phyloP scores from a whole-genome alignment of 73 alveolate genomes.

The Paramecium bursaria region DNA sequence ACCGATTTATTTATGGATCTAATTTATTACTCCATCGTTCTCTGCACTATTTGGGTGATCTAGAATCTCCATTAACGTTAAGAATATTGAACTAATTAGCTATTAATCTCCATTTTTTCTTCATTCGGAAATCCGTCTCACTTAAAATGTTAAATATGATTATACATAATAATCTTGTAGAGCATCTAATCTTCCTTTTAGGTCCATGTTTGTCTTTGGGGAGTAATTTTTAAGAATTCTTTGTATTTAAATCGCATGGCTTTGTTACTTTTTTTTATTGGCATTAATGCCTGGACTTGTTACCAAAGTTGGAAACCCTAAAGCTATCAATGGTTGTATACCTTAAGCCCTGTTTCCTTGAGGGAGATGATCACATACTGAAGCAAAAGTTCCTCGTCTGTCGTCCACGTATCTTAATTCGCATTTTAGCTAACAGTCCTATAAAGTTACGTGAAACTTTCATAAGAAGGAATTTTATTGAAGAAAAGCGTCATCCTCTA shows the following conservation, averaged over 20 bases:
- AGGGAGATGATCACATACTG: background rate
- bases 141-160: too few relatives aligned
- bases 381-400: background rate
- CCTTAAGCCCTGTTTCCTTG: slow-evolving; percentile 12
- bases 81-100: slow-evolving; percentile 2
- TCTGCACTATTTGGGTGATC: slow-evolving; percentile 47
- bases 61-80: background rate
- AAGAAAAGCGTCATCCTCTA: too few relatives aligned
- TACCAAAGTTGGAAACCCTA: too few relatives aligned
- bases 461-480: background rate
- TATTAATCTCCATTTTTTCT: slow-evolving; percentile 31
- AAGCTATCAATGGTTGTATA: too few relatives aligned
- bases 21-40: slow-evolving; percentile 59
- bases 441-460: background rate
- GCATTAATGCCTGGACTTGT: slow-evolving; percentile 48
- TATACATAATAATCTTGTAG: slow-evolving; percentile 38
- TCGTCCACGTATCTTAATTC: background rate
- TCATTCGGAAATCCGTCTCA: too few relatives aligned
- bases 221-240: slow-evolving; percentile 6
- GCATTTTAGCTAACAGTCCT: background rate
- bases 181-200: slow-evolving; percentile 34
- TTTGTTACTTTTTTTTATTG: background rate
- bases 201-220: slow-evolving; percentile 37
- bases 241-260: background rate
- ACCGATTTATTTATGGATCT: slow-evolving; percentile 51